Evolutionary conservation across 208 protist genomes (phyloP), one percentile per base, ranked within the genome.

Genomic region (Acanthamoeba quina): DNA sequence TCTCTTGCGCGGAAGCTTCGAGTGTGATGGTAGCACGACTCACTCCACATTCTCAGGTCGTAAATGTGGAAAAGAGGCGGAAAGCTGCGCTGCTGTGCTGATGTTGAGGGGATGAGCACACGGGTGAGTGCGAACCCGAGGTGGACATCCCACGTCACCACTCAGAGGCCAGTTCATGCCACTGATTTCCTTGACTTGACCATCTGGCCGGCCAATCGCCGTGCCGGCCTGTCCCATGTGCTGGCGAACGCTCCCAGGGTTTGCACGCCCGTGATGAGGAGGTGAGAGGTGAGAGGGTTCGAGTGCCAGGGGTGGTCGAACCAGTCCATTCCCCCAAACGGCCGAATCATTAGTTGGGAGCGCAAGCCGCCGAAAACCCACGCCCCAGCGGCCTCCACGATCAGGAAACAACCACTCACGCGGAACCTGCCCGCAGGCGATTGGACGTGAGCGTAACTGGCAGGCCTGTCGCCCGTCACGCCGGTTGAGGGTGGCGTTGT

Each of bases 341-440:
- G 29, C 21, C 19, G 37, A 24, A 49, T 78, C 70, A 78, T n/a
- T 49, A 10, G 31, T 15, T 41, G 37, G 34, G 70, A 78, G 70
- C 70, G 34, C 70, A 78, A 78, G 70, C 70, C 70, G 37, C 70
- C 70, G 70, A 78, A 78, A 78, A 41, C 19, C 37, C 70, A 31
- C 37, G 70, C 70, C 70, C 37, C 19, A 49, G 29, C 21, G 70
- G 70, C 70, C 70, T 78, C 70, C 70, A 52, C 37, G 70, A 78
- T 78, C 70, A 78, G 29, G 70, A 78, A 78, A 78, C 29, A 34
- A 49, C 37, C 70, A n/a, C 37, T 52, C 29, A n/a, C 5, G 70
- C 6, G 70, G 11, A 34, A 78, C 70, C 37, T 19, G 70, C 10
- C 44, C 34, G 9, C 70, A 13, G 4, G 70, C 70, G 17, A 52